Conservation (phyloP, 192 early-diverging fungal genomes). For the Coemansia erecta region DNA sequence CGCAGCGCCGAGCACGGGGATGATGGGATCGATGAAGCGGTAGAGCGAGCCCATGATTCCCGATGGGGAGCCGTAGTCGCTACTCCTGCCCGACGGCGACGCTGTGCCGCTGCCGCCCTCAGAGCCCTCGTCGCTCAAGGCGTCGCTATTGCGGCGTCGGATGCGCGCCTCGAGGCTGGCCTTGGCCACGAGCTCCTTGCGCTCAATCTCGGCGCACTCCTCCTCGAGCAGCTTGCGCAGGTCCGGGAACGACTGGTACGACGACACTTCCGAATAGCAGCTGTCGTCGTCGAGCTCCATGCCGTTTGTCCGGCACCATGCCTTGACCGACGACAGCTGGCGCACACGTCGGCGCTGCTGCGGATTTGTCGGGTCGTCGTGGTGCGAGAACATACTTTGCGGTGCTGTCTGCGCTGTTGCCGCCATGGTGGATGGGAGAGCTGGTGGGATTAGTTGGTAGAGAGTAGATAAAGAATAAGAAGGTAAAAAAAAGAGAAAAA, state of each 20-base stretch:
- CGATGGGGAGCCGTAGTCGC: slow-evolving; percentile 12
- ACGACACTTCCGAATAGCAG: slow-evolving; percentile 21
- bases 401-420: slow-evolving; percentile 6
- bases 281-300: slow-evolving; percentile 29
- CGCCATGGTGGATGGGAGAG: slow-evolving; percentile 1
- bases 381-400: slow-evolving; percentile 6
- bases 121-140: slow-evolving; percentile 31
- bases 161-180: slow-evolving; percentile 29
- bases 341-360: slow-evolving; percentile 32
- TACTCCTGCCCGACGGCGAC: slow-evolving; percentile 8
- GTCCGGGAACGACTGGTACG: slow-evolving; percentile 51
- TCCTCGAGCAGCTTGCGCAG: slow-evolving; percentile 42
- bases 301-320: slow-evolving; percentile 44
- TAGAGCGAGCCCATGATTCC: slow-evolving; percentile 41
- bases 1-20: slow-evolving; percentile 19
- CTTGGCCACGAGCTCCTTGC: slow-evolving; percentile 36
- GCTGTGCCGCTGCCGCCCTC: slow-evolving; percentile 8
- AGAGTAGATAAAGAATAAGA: slow-evolving; percentile 1
- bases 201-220: slow-evolving; percentile 53
- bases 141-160: slow-evolving; percentile 44
- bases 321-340: slow-evolving; percentile 47
- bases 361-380: slow-evolving; percentile 7
- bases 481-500: slow-evolving; percentile 1
- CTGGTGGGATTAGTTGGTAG: neutral
- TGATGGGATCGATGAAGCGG: slow-evolving; percentile 40